Conservation (phyloP, 305 asterid species). For the Petunia hybrid region DNA sequence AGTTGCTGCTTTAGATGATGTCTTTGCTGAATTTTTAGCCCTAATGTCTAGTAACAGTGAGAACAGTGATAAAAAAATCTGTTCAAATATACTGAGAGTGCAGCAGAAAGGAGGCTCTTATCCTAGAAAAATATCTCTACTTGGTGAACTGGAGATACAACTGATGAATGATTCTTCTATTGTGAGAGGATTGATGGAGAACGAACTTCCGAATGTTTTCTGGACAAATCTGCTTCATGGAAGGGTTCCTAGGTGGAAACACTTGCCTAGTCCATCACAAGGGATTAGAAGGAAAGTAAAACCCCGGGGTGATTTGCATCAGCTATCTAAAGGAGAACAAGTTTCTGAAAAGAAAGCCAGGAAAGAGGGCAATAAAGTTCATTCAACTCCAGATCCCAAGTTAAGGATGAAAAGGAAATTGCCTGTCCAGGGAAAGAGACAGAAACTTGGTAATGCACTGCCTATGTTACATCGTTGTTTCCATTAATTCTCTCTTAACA, state of each 20-base stretch:
- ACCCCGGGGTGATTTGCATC: slow-evolving; percentile 30
- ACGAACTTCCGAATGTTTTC: slow-evolving; percentile 49
- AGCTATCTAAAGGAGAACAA: slow-evolving; percentile 33
- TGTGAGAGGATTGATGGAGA: slow-evolving; percentile 41
- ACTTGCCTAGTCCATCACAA: slow-evolving; percentile 40
- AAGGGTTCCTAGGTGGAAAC: slow-evolving; percentile 59
- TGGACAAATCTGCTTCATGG: slow-evolving; percentile 61
- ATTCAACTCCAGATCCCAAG: slow-evolving; percentile 7
- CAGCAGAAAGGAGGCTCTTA: slow-evolving; percentile 50
- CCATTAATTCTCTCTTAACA: background rate
- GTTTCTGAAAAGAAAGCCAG: slow-evolving; percentile 38
- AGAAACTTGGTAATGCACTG: slow-evolving; percentile 39
- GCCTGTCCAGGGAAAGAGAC: slow-evolving; percentile 25
- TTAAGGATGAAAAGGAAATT: slow-evolving; percentile 29
- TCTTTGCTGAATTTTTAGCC: slow-evolving; percentile 50
- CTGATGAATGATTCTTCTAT: slow-evolving; percentile 40
- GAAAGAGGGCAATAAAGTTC: slow-evolving; percentile 35
- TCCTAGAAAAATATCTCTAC: slow-evolving; percentile 43
- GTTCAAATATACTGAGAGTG: slow-evolving; percentile 45
- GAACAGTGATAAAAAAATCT: slow-evolving; percentile 20
- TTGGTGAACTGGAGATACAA: slow-evolving; percentile 56
- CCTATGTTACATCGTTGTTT: background rate
- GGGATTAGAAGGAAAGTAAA: slow-evolving; percentile 49
- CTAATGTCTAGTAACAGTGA: slow-evolving; percentile 47
- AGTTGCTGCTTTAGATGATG: slow-evolving; percentile 53